These are phyloP conservation scores for Suhomyces prunicola DNA, from an alignment of 805 yeast species.

Conservation along the genomic window DNA sequence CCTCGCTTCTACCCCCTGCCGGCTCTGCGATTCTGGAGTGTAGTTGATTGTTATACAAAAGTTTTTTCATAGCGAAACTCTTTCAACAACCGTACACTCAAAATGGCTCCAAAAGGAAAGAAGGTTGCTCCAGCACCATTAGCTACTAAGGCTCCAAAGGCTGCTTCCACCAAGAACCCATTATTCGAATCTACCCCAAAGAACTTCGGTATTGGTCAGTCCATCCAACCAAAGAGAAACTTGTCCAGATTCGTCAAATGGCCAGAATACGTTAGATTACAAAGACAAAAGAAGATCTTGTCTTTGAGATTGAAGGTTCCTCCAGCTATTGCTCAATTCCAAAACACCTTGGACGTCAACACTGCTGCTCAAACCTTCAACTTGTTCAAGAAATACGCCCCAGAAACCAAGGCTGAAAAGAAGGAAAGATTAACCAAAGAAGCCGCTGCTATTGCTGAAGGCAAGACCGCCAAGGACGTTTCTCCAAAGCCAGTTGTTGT, in stretches of 20 bases:
- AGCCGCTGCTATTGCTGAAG: conserved; percentile 98
- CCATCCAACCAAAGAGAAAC: conserved; percentile 93
- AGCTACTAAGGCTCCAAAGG: conserved; percentile 58
- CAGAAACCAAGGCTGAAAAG: conserved; percentile 96
- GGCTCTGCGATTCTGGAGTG: background rate
- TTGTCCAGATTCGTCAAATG: conserved; percentile 96
- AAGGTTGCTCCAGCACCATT: conserved; percentile 99
- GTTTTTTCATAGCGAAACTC: conserved; percentile 1
- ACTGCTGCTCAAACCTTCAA: conserved; percentile 96
- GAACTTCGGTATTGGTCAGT: conserved; percentile 96
- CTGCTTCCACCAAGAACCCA: conserved; percentile 62
- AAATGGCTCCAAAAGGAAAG: conserved; percentile 50
- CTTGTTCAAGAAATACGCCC: conserved; percentile 98
- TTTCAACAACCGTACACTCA: conserved; percentile 7
- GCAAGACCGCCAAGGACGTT: conserved; percentile 94
- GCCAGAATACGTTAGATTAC: conserved; percentile 98
- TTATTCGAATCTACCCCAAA: conserved; percentile 85
- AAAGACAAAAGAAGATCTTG: conserved; percentile 98
- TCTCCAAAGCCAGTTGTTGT: conserved; percentile 96
- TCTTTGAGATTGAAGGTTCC: conserved; percentile 97
- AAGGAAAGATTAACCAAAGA: conserved; percentile 98
- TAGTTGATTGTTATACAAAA: background rate
- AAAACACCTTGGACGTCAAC: conserved; percentile 95
- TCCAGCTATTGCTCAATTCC: conserved; percentile 97
- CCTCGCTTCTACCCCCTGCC: background rate